Evolutionary conservation across 2,329 filamentous ascomycete species (phyloP).

Genomic region (Xylogone sp.): DNA sequence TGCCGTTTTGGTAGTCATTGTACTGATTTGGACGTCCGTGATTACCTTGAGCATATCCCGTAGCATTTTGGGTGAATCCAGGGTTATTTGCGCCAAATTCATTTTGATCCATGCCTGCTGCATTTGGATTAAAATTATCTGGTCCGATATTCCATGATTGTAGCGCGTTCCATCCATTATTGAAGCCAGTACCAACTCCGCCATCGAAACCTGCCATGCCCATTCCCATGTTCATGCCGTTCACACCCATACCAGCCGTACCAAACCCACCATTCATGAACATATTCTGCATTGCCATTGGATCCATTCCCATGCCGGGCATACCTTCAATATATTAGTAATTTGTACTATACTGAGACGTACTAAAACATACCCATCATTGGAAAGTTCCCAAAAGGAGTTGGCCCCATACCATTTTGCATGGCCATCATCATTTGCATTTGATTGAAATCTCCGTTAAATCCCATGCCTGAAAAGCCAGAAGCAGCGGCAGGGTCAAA

Average conservation of each 20-base stretch:
- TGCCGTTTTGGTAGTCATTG: conserved; percentile 71
- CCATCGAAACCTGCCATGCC: conserved; percentile 61
- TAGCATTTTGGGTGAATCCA: conserved; percentile 55
- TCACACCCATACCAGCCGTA: conserved; percentile 75
- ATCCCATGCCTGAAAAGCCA: conserved; percentile 42
- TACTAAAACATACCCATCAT: conserved; percentile 81
- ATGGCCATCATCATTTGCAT: conserved; percentile 80
- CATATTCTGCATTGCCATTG: conserved; percentile 70
- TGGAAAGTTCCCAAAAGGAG: conserved; percentile 55
- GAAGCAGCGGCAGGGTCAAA: conserved; percentile 34
- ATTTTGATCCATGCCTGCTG: conserved; percentile 73
- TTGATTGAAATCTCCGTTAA: conserved; percentile 62
- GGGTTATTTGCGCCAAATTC: conserved; percentile 77
- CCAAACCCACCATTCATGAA: conserved; percentile 76
- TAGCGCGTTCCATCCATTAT: conserved; percentile 77
- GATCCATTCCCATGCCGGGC: conserved; percentile 82
- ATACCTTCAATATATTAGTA: conserved; percentile 51
- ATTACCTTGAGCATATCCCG: conserved; percentile 80
- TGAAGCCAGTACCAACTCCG: conserved; percentile 57
- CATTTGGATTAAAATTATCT: conserved; percentile 89
- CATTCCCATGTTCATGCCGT: conserved; percentile 76
- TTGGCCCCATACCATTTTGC: conserved; percentile 62
- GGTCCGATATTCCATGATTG: conserved; percentile 78
- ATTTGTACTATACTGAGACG: conserved; percentile 8
- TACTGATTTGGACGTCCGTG: conserved; percentile 66